A percentile compares a stretch with the other conserved stretches of the same genome.
phyloP scores from a whole-genome alignment of 1,284 basidiomycete species.

The Puccinia sorghi region DNA sequence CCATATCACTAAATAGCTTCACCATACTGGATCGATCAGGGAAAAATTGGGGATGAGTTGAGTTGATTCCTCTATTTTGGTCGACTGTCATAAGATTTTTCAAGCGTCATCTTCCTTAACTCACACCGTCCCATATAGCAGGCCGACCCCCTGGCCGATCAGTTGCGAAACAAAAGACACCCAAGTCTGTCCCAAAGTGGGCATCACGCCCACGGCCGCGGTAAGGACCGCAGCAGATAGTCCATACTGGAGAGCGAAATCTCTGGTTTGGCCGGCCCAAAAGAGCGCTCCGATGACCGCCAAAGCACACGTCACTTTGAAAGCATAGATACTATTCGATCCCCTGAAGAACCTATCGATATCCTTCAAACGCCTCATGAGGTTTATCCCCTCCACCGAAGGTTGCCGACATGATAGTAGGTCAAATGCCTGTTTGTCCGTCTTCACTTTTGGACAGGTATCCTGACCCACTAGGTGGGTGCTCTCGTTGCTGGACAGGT shows the following conservation, averaged over 20 bases:
- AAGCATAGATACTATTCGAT: conserved; percentile 56
- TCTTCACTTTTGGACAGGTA: conserved; percentile 53
- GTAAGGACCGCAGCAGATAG: conserved; percentile 58
- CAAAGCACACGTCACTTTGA: conserved; percentile 57
- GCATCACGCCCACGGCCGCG: conserved; percentile 58
- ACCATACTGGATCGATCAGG: conserved; percentile 26
- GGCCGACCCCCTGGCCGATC: conserved; percentile 54
- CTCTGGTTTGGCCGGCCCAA: conserved; percentile 54
- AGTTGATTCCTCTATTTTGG: conserved; percentile 1
- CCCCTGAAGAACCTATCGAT: conserved; percentile 55
- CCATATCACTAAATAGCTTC: conserved; percentile 58
- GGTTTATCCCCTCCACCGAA: conserved; percentile 50
- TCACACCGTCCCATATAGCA: conserved; percentile 50
- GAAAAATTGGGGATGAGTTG: neutral
- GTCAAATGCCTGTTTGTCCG: conserved; percentile 56
- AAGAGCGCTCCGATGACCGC: conserved; percentile 56
- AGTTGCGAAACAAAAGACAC: conserved; percentile 59
- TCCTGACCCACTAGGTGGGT: neutral
- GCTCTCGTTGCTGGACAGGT: neutral
- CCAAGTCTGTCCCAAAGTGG: conserved; percentile 57
- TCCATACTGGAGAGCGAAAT: conserved; percentile 58
- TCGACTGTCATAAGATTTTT: neutral
- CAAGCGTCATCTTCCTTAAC: neutral
- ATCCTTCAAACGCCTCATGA: conserved; percentile 54
- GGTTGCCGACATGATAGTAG: conserved; percentile 54